phyloP scores from a whole-genome alignment of 176 grass and related monocot genomes.

The Carex scoparia region DNA sequence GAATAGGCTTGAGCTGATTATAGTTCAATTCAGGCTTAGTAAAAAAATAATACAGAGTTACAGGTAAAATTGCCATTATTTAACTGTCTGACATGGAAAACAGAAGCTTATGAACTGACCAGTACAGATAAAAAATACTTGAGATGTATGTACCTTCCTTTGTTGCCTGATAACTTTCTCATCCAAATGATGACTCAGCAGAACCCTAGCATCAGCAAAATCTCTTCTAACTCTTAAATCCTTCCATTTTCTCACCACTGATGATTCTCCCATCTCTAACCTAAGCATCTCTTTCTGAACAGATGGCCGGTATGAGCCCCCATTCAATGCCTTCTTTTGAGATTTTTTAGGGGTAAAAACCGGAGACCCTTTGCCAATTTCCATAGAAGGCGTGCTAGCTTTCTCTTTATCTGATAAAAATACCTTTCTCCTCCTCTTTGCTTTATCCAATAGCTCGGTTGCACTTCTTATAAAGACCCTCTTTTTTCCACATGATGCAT shows the following conservation, averaged over 20 bases:
- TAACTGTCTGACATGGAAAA: not conserved
- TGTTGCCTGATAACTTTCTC: constrained; percentile 66
- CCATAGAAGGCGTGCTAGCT: constrained; percentile 35
- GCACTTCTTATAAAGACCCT: constrained; percentile 54
- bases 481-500: constrained; percentile 38
- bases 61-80: not conserved
- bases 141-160: constrained; percentile 53
- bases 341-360: constrained; percentile 53
- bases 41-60: not conserved
- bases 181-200: constrained; percentile 84
- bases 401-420: constrained; percentile 32
- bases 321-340: constrained; percentile 41
- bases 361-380: constrained; percentile 49
- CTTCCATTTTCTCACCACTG: constrained; percentile 33
- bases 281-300: constrained; percentile 49
- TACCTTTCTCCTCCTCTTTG: constrained; percentile 40
- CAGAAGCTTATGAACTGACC: not conserved
- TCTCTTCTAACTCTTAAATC: constrained; percentile 62
- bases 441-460: constrained; percentile 45
- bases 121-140: not conserved
- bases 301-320: constrained; percentile 37
- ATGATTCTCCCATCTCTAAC: constrained; percentile 33
- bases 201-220: constrained; percentile 40
- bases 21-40: not conserved
- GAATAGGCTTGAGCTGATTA: not conserved